Percentiles rank a stretch among this genome's conserved stretches.
Conservation (phyloP, 257 asterid genomes). For the Penstemon newberryi region DNA sequence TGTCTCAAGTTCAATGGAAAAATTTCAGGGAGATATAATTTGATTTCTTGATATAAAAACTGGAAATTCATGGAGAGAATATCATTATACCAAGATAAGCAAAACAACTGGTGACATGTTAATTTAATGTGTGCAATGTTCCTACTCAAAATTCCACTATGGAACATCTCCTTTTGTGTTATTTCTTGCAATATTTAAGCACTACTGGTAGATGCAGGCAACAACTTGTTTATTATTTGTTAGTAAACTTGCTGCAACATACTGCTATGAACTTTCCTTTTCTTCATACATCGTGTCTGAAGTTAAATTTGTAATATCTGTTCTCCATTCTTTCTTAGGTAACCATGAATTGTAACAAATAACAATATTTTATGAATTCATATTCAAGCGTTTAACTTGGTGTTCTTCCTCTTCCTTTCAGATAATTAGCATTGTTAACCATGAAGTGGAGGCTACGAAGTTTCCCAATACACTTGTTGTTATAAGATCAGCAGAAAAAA, state of each 20-base stretch:
- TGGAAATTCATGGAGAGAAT: neutral
- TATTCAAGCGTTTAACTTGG: constrained; percentile 15
- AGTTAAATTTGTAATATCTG: neutral
- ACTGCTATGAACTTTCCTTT: constrained; percentile 1
- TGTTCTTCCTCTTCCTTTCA: constrained; percentile 39
- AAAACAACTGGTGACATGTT: neutral
- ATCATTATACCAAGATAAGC: neutral
- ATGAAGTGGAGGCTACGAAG: constrained; percentile 42
- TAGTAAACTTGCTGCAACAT: constrained; percentile 1
- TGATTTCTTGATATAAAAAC: neutral
- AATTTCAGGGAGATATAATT: neutral
- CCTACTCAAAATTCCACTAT: neutral
- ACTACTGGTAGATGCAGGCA: constrained; percentile 10
- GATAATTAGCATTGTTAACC: constrained; percentile 59
- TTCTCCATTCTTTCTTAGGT: neutral
- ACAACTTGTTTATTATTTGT: constrained; percentile 3
- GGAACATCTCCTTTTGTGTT: neutral
- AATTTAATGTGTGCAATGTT: neutral
- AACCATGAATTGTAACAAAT: neutral
- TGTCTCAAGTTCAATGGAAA: neutral
- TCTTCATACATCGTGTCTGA: neutral
- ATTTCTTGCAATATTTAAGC: constrained; percentile 7
- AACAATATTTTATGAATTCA: neutral
- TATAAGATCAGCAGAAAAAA: constrained; percentile 44
- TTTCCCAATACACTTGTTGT: constrained; percentile 44